Conservation (phyloP, 2,329 filamentous ascomycete genomes). For the Aspergillus sp. region DNA sequence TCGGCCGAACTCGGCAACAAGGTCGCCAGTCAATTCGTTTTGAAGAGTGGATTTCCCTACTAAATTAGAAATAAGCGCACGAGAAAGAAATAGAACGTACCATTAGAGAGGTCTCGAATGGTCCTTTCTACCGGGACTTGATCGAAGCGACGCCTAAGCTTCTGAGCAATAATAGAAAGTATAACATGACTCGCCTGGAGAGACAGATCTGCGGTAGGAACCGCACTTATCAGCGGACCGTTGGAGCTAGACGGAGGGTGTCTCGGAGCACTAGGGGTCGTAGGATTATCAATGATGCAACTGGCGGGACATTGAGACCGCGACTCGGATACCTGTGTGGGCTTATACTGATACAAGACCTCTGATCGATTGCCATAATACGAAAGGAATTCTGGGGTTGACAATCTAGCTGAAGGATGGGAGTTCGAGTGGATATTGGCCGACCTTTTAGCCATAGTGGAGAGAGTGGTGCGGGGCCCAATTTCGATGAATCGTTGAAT, state of each 20-base stretch:
- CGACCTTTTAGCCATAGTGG: conserved; percentile 40
- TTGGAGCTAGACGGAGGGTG: background rate
- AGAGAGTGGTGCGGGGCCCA: conserved; percentile 37
- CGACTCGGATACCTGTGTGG: background rate
- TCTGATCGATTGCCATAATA: conserved; percentile 16
- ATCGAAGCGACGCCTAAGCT: conserved; percentile 18
- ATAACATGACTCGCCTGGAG: conserved; percentile 15
- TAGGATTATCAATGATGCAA: background rate
- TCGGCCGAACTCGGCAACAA: conserved; percentile 41
- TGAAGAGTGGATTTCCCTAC: conserved; percentile 45
- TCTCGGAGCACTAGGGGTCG: background rate
- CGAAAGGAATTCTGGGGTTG: conserved; percentile 26
- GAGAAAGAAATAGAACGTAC: background rate
- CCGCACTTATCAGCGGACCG: background rate
- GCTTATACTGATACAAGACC: conserved; percentile 14
- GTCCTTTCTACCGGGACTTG: conserved; percentile 24
- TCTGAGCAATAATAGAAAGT: conserved; percentile 19
- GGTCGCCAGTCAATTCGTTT: conserved; percentile 47
- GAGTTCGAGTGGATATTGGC: conserved; percentile 22
- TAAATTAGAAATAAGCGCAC: background rate
- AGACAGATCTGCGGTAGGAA: conserved; percentile 5
- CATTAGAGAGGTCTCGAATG: conserved; percentile 32
- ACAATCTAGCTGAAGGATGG: conserved; percentile 20
- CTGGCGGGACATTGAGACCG: background rate
- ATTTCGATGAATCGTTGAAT: conserved; percentile 40